Conservation (phyloP, 768 basidiomycete species). For the Brasilioporus rufonigricans region DNA sequence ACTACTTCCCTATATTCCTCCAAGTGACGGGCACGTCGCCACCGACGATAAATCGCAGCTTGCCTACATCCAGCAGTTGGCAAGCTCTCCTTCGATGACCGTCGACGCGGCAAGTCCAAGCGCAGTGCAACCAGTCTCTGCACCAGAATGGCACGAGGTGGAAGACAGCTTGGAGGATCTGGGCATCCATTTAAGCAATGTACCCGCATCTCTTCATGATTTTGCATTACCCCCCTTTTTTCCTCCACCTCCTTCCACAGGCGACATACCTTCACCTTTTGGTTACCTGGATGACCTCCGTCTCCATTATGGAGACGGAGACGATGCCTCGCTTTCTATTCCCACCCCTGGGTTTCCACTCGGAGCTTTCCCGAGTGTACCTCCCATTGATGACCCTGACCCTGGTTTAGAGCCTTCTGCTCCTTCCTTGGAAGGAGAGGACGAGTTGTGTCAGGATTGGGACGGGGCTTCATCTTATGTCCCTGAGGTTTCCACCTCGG, state of each 20-base stretch:
- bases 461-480: conserved; percentile 7
- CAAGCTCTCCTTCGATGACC: conserved; percentile 47
- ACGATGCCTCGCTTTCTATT: conserved; percentile 35
- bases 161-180: conserved; percentile 35
- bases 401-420: conserved; percentile 46
- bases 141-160: conserved; percentile 55
- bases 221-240: conserved; percentile 21
- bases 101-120: conserved; percentile 17
- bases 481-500: not conserved
- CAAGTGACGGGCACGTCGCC: conserved; percentile 55
- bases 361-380: conserved; percentile 35
- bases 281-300: conserved; percentile 35
- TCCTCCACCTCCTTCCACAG: conserved; percentile 38
- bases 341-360: conserved; percentile 43
- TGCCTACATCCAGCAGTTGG: conserved; percentile 48
- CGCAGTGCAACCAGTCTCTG: conserved; percentile 37
- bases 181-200: conserved; percentile 3
- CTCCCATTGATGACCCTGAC: conserved; percentile 28
- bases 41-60: conserved; percentile 64
- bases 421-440: conserved; percentile 32
- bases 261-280: conserved; percentile 39
- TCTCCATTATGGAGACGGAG: conserved; percentile 32
- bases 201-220: conserved; percentile 7
- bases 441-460: conserved; percentile 25
- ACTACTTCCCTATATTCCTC: conserved; percentile 29